These are phyloP conservation scores for Grammothele lineata DNA, from an alignment of 768 basidiomycete species.

Conservation along the genomic window DNA sequence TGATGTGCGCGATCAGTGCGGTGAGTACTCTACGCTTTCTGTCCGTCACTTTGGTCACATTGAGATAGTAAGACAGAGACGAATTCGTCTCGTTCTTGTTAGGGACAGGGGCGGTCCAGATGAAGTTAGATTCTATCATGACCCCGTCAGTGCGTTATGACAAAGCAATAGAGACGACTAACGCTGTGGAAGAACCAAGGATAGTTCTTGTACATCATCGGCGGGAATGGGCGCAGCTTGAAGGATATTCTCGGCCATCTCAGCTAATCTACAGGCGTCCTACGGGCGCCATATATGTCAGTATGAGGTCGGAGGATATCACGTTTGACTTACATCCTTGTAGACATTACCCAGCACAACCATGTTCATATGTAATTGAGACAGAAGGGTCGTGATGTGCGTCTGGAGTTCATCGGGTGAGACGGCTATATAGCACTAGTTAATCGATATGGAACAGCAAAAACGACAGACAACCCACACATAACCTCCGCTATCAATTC, in stretches of 20 bases:
- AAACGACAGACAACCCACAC: background rate
- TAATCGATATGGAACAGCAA: background rate
- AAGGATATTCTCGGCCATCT: conserved; percentile 67
- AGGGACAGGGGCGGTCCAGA: conserved; percentile 61
- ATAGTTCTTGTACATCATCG: conserved; percentile 44
- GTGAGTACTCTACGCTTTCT: conserved; percentile 60
- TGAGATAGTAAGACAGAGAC: conserved; percentile 79
- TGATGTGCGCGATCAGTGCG: conserved; percentile 74
- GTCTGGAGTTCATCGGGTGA: conserved; percentile 64
- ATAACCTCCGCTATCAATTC: conserved; percentile 76
- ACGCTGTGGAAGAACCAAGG: conserved; percentile 72
- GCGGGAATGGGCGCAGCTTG: conserved; percentile 48
- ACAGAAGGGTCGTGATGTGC: conserved; percentile 58
- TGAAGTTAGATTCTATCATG: conserved; percentile 63
- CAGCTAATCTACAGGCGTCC: conserved; percentile 75
- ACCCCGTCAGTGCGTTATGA: background rate
- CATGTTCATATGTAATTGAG: conserved; percentile 62
- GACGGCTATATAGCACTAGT: conserved; percentile 46
- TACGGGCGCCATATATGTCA: too few species aligned
- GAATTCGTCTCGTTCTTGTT: conserved; percentile 89
- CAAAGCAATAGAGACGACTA: conserved; percentile 13
- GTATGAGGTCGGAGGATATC: too few species aligned
- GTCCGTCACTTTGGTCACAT: conserved; percentile 68
- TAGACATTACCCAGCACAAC: conserved; percentile 82
- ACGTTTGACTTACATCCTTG: conserved; percentile 65